Conservation (phyloP, 164 flowering plant genomes). For the Vitis labrusca region DNA sequence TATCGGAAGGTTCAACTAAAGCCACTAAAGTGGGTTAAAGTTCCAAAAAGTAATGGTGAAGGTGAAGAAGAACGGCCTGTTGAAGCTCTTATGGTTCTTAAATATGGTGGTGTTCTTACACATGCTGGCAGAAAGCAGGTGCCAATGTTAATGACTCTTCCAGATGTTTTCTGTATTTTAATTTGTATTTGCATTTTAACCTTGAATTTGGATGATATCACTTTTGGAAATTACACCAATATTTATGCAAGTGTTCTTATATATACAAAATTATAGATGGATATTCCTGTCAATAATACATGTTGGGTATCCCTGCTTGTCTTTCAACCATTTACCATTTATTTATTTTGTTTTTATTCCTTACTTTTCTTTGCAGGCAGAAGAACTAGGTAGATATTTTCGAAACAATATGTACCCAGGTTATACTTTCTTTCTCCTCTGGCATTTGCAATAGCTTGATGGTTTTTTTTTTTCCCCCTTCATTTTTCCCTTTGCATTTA, state of each 20-base stretch:
- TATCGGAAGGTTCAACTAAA: constrained; percentile 97
- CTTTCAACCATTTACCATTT: background rate
- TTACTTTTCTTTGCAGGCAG: constrained; percentile 63
- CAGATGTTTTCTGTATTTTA: constrained; percentile 5
- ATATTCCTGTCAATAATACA: too few relatives aligned
- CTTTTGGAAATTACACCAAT: background rate
- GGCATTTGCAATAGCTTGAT: background rate
- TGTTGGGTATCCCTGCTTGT: background rate
- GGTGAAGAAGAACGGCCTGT: constrained; percentile 94
- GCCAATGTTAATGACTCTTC: background rate
- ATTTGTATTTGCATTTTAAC: background rate
- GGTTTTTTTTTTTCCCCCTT: too few relatives aligned
- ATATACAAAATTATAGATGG: background rate
- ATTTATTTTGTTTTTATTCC: background rate
- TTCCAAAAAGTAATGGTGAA: constrained; percentile 74
- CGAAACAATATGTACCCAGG: constrained; percentile 99
- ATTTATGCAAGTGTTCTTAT: background rate
- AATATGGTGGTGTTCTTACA: constrained; percentile 99
- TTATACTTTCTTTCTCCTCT: constrained; percentile 14
- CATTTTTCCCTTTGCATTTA: too few relatives aligned
- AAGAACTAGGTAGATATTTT: constrained; percentile 97
- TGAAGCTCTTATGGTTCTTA: constrained; percentile 98
- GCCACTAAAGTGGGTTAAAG: constrained; percentile 93
- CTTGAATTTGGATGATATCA: background rate
- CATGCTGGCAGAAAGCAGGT: constrained; percentile 99